phyloP scores from a whole-genome alignment of 2,329 filamentous ascomycete species.

The Calonectria leucothoes region DNA sequence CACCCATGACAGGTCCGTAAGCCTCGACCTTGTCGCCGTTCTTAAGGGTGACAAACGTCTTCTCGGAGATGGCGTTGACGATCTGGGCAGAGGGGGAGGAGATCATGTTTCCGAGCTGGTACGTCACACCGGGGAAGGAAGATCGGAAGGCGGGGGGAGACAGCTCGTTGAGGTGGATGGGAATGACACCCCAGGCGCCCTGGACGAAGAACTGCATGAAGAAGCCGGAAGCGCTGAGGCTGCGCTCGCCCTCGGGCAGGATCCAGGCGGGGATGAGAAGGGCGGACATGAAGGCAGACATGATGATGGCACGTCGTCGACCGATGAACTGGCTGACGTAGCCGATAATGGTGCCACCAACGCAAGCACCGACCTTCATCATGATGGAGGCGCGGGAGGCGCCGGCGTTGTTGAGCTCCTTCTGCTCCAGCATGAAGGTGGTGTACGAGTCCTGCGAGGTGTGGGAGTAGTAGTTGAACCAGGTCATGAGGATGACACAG shows the following conservation, averaged over 20 bases:
- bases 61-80: constrained; percentile 79
- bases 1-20: constrained; percentile 80
- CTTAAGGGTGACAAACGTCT: constrained; percentile 63
- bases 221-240: constrained; percentile 74
- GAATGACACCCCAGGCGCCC: constrained; percentile 75
- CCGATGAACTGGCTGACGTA: constrained; percentile 82
- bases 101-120: constrained; percentile 82
- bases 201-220: constrained; percentile 77
- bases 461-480: constrained; percentile 81
- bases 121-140: constrained; percentile 77
- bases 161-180: constrained; percentile 80
- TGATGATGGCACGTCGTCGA: constrained; percentile 75
- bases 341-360: constrained; percentile 79
- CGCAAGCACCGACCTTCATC: constrained; percentile 82
- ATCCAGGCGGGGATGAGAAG: constrained; percentile 78
- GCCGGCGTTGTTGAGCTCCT: constrained; percentile 72
- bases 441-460: constrained; percentile 86
- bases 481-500: constrained; percentile 82
- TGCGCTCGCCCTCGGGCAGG: constrained; percentile 68
- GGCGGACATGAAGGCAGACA: constrained; percentile 69
- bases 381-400: constrained; percentile 82
- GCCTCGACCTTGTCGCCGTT: constrained; percentile 71
- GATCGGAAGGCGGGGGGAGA: constrained; percentile 78
- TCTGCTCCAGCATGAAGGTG: constrained; percentile 81
- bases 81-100: constrained; percentile 80